Evolutionary conservation across 805 yeast species (phyloP), one percentile per base, ranked within the genome.

Genomic region (Spathaspora boniae): DNA sequence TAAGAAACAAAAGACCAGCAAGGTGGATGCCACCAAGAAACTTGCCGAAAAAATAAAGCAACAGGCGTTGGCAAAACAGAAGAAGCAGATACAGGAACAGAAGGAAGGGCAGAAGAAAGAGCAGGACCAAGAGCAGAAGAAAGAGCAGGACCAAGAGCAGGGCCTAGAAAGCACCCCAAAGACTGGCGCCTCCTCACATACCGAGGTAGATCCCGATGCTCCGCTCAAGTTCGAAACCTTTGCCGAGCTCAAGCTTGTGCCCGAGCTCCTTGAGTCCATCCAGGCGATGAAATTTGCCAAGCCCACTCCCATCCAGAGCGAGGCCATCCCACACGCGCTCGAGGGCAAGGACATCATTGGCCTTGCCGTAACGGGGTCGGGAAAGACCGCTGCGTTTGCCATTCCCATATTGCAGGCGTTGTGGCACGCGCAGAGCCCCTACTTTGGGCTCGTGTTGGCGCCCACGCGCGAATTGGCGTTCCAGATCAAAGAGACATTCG

Each of bases 371-470:
- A 91, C 98, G 0, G 98, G 98, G 29, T 86, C 96, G 4, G 98
- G 98, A 45, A 91, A 91, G 60, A 93, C 98, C 0, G 98, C 98
- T 0, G 98, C 98, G 0, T 93, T 93, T 70, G 97, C 98, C 6
- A 78, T 93, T 34, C 98, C 98, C 1, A 86, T 93, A 29, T 70
- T 93, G 21, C 97, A 93, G 58, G 80, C 86, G 1, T 68, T 93
- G 32, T 89, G 96, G 87, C 79, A 86, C 37, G 88, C 82, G 18
- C 96, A 91, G 51, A 71, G 82, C 2, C 89, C 96, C 3, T 84
- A 85, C 50, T 93, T 78, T 60, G 95, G 95, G 4, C 78, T 93
- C 47, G 93, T 93, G 1, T 60, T 93, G 46, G 85, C 91, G 0
- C 94, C 94, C 37, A 84, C 94, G 1, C 74, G 94, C 68, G 94